phyloP scores from a whole-genome alignment of 495 filamentous ascomycete species.

The Halenospora varia region DNA sequence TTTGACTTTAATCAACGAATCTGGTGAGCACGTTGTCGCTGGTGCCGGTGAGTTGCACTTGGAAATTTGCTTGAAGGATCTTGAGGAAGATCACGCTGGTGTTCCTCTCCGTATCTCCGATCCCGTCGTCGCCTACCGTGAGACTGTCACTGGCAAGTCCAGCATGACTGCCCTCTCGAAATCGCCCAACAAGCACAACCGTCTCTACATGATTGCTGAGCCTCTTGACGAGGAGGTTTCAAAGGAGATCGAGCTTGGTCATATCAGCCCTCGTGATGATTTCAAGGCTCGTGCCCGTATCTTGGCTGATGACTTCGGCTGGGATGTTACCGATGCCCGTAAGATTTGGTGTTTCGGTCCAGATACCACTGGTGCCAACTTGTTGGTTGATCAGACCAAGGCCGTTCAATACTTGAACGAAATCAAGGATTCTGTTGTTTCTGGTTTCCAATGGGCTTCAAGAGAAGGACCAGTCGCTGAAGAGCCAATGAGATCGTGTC shows the following conservation, averaged over 20 bases:
- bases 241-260: constrained; percentile 85
- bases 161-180: constrained; percentile 97
- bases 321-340: constrained; percentile 99
- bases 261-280: constrained; percentile 94
- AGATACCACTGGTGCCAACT: constrained; percentile 94
- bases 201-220: constrained; percentile 89
- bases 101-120: constrained; percentile 94
- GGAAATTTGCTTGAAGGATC: constrained; percentile 99
- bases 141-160: constrained; percentile 78
- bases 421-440: constrained; percentile 99
- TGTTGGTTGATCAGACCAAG: constrained; percentile 99
- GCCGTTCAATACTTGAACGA: constrained; percentile 99
- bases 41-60: constrained; percentile 99
- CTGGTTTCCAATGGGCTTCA: constrained; percentile 99
- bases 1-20: constrained; percentile 78
- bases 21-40: constrained; percentile 97
- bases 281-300: constrained; percentile 98
- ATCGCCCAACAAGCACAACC: constrained; percentile 99
- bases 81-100: constrained; percentile 99
- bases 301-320: constrained; percentile 94
- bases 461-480: constrained; percentile 96
- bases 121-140: constrained; percentile 96
- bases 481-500: constrained; percentile 94
- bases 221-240: constrained; percentile 89
- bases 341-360: constrained; percentile 99